A percentile compares a stretch with the other conserved stretches of the same genome.
Conservation (phyloP, 305 asterid species). For the Plantago lanceolata region DNA sequence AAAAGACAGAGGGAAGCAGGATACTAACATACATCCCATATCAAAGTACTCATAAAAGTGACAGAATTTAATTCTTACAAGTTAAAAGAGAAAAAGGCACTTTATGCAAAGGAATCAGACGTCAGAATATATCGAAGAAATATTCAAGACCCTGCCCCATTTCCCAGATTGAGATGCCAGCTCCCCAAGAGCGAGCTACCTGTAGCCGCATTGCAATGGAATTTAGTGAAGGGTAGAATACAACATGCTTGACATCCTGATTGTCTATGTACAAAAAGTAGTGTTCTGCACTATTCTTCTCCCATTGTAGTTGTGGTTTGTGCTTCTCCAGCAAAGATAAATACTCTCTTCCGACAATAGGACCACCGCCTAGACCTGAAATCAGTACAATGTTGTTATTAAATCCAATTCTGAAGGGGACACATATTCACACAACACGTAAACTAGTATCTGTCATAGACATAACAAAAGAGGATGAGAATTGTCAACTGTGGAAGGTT, state of each 20-base stretch:
- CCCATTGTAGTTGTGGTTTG: slow-evolving; percentile 76
- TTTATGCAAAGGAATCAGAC: slow-evolving; percentile 1
- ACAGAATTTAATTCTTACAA: neutral
- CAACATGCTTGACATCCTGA: slow-evolving; percentile 58
- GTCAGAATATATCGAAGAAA: slow-evolving; percentile 66
- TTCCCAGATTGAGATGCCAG: slow-evolving; percentile 91
- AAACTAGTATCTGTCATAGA: neutral
- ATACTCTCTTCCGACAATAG: slow-evolving; percentile 73
- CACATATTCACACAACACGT: neutral
- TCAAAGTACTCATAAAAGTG: neutral
- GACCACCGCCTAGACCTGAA: slow-evolving; percentile 87
- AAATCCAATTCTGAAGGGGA: neutral
- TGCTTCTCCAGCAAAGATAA: slow-evolving; percentile 72
- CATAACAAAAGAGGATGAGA: neutral
- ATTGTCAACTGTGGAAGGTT: neutral
- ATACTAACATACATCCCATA: neutral
- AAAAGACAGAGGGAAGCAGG: neutral
- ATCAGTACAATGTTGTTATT: neutral
- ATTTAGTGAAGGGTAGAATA: slow-evolving; percentile 68
- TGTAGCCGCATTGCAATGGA: slow-evolving; percentile 67
- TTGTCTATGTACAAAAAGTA: slow-evolving; percentile 69
- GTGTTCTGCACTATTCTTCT: slow-evolving; percentile 84
- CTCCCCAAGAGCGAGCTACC: slow-evolving; percentile 73
- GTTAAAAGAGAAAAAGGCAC: neutral
- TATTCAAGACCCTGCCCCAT: slow-evolving; percentile 89